Percentiles rank a stretch among this genome's conserved stretches.
Conservation (phyloP, 257 asterid genomes). For the Plantago ovata region DNA sequence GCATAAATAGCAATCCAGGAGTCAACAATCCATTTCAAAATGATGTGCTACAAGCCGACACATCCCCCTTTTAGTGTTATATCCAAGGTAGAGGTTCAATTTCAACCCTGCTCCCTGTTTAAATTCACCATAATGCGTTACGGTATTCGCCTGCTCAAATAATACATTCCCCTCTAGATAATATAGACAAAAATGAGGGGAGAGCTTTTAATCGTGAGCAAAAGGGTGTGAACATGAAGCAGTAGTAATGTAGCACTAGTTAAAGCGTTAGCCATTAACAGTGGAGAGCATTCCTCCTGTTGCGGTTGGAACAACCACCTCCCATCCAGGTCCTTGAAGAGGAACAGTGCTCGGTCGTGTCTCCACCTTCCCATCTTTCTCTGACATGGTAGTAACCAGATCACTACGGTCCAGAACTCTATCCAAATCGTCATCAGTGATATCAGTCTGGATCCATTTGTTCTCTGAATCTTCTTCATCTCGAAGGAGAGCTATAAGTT, state of each 20-base stretch:
- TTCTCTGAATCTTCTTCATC: constrained; percentile 72
- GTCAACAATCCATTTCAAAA: neutral
- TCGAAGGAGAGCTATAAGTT: constrained; percentile 65
- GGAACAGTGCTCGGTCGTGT: constrained; percentile 32
- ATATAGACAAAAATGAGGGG: constrained; percentile 36
- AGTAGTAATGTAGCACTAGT: constrained; percentile 1
- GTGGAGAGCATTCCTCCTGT: constrained; percentile 86
- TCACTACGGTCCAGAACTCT: constrained; percentile 81
- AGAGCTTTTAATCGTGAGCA: constrained; percentile 10
- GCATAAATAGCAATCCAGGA: neutral
- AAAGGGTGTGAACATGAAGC: neutral
- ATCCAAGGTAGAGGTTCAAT: neutral
- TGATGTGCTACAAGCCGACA: neutral
- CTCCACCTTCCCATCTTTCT: constrained; percentile 17
- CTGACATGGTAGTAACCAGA: constrained; percentile 30
- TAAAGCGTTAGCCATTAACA: constrained; percentile 47
- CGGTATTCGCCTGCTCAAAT: neutral
- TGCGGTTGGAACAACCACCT: constrained; percentile 75
- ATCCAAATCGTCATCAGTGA: constrained; percentile 72
- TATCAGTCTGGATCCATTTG: constrained; percentile 78
- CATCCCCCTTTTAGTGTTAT: neutral
- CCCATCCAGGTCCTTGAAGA: constrained; percentile 99
- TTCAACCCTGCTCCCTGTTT: constrained; percentile 3
- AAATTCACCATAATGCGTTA: neutral
- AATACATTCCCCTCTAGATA: constrained; percentile 27